Base-by-base conservation (phyloP, 208 protist genomes). In the Leishmania martiniquensis region DNA sequence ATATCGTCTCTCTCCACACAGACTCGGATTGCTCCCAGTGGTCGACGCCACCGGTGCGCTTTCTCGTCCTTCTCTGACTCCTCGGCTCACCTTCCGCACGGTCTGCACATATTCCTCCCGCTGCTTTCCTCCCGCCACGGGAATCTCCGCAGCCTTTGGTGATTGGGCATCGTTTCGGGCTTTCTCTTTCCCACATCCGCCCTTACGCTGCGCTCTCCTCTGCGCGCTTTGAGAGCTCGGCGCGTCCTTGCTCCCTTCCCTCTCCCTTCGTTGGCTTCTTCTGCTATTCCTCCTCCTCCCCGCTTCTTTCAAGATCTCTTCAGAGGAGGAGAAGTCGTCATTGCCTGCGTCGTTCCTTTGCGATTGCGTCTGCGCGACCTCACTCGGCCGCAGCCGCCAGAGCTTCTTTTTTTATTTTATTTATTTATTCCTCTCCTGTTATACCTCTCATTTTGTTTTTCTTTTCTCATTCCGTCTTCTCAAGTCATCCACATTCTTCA, bases 361-460 rank as follows among this genome's bases (percentile, higher is more conserved):
- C 37, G 17, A n/a, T 29, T 42, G 42, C 17, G 20, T 7, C 13
- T 49, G 20, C 15, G 42, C 42, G 25, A 20, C 65, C 17, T 25
- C 49, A 29, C 65, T 29, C 29, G 65, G 57, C 12, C 15, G 13
- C 29, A 4, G 57, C 12, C 12, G 57, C 37, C 29, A 63, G 32
- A 17, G 57, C 20, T 63, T 34, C 29, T 15, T 6, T 63, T 13
- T 25, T 60, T 44, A 63, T 63, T 63, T n/a, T n/a, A n/a, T n/a
- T n/a, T n/a, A n/a, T n/a, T n/a, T n/a, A 37, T 63, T 63, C 57
- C 20, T 37, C 77, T 62, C 59, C 5, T 25, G 37, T 25, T 39
- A 63, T 81, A 39, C 42, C 51, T 74, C 65, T 60, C 54, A 63
- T 63, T 63, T n/a, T n/a, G n/a, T n/a, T n/a, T n/a, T n/a, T n/a